Conservation (phyloP, 176 grass and related monocot species). For the Avena atlantica region DNA sequence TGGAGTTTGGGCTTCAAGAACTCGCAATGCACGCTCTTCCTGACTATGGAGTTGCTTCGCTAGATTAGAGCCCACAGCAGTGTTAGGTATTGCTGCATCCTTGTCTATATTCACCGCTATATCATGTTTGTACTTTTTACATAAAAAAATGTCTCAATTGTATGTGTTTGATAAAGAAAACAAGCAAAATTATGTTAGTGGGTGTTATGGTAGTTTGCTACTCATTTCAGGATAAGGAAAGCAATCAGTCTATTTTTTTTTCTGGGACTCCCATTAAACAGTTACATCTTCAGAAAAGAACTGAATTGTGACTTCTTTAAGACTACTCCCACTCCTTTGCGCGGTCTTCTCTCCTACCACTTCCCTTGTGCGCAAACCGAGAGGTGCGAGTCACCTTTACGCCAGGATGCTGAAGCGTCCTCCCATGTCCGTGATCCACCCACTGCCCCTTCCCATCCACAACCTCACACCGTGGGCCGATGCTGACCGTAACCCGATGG, state of each 20-base stretch:
- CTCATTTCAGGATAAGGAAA: slow-evolving; percentile 5
- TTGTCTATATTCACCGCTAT: slow-evolving; percentile 43
- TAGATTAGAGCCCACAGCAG: background rate
- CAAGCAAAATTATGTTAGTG: slow-evolving; percentile 18
- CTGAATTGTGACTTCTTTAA: background rate
- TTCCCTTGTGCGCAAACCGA: background rate
- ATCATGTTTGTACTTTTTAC: slow-evolving; percentile 16
- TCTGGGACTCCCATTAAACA: background rate
- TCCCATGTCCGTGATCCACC: background rate
- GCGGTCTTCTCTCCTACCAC: slow-evolving; percentile 19
- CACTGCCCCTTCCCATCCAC: background rate
- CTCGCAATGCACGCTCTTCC: slow-evolving; percentile 57
- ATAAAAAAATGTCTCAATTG: slow-evolving; percentile 13
- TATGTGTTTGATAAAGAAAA: slow-evolving; percentile 35
- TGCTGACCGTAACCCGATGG: background rate
- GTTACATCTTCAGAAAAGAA: background rate
- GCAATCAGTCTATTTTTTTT: background rate
- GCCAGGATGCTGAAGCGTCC: background rate
- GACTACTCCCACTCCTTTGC: background rate
- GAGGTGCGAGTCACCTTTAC: background rate
- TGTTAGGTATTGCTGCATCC: slow-evolving; percentile 35
- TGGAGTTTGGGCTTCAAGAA: slow-evolving; percentile 83
- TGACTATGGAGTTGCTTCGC: slow-evolving; percentile 35
- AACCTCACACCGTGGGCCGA: background rate
- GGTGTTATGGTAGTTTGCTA: background rate